Conservation (phyloP, 768 basidiomycete genomes). For the Megacollybia marginata region DNA sequence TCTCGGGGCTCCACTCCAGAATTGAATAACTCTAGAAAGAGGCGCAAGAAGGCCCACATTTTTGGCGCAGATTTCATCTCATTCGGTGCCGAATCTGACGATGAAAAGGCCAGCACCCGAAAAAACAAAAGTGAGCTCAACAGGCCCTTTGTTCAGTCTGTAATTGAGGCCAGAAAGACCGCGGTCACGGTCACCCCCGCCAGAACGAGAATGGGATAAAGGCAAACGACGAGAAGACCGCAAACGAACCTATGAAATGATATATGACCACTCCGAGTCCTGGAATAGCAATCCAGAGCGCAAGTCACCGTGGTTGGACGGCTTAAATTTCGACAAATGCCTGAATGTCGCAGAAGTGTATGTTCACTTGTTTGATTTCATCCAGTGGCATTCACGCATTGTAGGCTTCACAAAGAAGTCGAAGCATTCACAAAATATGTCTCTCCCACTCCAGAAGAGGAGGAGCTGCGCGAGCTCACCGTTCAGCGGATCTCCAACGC, state of each 20-base stretch:
- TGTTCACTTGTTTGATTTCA: conserved; percentile 20
- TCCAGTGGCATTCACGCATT: not conserved
- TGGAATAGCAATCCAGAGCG: conserved; percentile 42
- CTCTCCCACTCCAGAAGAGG: conserved; percentile 78
- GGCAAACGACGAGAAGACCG: conserved; percentile 21
- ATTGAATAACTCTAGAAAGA: too few relatives aligned
- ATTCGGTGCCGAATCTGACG: not conserved
- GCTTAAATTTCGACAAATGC: conserved; percentile 68
- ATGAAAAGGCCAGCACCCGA: not conserved
- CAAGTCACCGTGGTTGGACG: conserved; percentile 63
- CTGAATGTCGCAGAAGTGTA: conserved; percentile 81
- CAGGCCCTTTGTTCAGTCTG: not conserved
- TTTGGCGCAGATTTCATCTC: not conserved
- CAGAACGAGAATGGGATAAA: conserved; percentile 33
- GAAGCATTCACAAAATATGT: conserved; percentile 82
- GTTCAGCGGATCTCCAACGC: conserved; percentile 64
- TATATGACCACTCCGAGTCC: conserved; percentile 35
- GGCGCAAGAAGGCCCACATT: too few relatives aligned
- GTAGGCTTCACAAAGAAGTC: conserved; percentile 82
- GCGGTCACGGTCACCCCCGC: not conserved
- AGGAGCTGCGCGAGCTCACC: conserved; percentile 73
- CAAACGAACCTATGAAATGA: conserved; percentile 30
- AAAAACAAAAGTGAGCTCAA: not conserved
- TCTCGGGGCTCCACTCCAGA: too few relatives aligned
- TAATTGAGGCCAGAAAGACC: not conserved